Evolutionary conservation across 495 filamentous ascomycete species (phyloP), one percentile per base, ranked within the genome.

Genomic region (Trichoderma gamsii): DNA sequence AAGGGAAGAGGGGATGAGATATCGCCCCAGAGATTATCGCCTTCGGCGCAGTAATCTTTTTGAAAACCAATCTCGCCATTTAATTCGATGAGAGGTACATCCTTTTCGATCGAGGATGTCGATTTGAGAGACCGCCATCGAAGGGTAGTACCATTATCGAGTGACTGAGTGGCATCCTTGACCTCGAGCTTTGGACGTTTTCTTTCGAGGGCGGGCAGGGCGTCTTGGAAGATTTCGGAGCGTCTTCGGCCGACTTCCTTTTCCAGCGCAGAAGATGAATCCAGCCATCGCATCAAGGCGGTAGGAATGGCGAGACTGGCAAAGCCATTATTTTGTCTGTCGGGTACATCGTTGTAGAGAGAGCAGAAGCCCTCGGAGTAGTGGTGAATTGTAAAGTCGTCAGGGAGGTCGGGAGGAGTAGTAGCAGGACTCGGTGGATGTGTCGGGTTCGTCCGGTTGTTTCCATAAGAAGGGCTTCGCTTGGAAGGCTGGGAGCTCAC

Each of bases 51-150:
- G 73, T 97, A 97, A 44, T 89, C 84, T 44, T 89, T 86, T 70
- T 91, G 87, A 63, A 89, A 84, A 1, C 92, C 93, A 56, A 99
- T 87, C 72, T 90, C 87, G 52, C 95, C 95, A 72, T 89, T 93
- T 51, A 97, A 83, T 74, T 98, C 92, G 25, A 93, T 90, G 66
- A 99, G 86, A 25, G 89, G 88, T 7, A 86, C 84, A 44, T 88
- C 85, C 69, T 87, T 86, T 5, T 79, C 82, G 23, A 92, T 85
- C 25, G 77, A 69, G 41, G 76, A 83, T 70, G 75, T 87, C 2
- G 79, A 88, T 21, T 82, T 88, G 35, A 97, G 80, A 52, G 84
- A 86, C 71, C 89, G 89, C 87, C 89, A 94, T n/a, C 64, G 90
- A 79, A 81, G 81, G 69, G 68, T 69, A 4, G 71, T 75, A 18